Percentiles rank a stretch among this genome's conserved stretches.
Evolutionary conservation across 2,329 filamentous ascomycete genomes (phyloP).

Genomic region (Plectosphaerella sp.): DNA sequence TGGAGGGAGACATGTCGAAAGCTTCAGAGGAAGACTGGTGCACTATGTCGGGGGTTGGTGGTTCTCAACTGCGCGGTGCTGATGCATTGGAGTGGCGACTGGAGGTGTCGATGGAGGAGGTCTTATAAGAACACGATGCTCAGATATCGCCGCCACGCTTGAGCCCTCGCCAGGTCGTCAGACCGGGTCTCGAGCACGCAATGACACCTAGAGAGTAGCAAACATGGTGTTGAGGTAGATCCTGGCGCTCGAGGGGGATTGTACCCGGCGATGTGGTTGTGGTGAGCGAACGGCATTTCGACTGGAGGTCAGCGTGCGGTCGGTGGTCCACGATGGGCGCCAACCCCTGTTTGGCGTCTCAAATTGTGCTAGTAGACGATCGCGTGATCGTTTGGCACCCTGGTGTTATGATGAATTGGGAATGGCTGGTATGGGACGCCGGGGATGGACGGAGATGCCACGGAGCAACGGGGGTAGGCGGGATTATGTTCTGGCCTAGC

Average conservation of each 20-base stretch:
- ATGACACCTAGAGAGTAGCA: not conserved
- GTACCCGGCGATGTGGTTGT: too few species aligned
- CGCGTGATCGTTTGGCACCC: conserved; percentile 2
- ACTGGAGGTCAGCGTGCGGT: too few species aligned
- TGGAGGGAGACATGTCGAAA: not conserved
- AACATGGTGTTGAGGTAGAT: conserved; percentile 13
- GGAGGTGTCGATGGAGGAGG: not conserved
- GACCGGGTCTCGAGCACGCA: not conserved
- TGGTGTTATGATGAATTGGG: not conserved
- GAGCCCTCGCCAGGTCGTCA: not conserved
- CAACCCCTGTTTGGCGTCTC: too few species aligned
- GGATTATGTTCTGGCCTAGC: too few species aligned
- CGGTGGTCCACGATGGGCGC: too few species aligned
- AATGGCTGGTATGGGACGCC: not conserved
- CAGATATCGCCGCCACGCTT: not conserved
- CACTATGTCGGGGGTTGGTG: not conserved
- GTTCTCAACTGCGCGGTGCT: not conserved
- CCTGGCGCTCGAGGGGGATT: conserved; percentile 1
- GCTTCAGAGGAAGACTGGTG: not conserved
- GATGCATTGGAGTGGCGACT: not conserved
- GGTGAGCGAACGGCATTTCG: too few species aligned
- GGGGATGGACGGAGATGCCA: not conserved
- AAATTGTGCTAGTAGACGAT: conserved; percentile 3
- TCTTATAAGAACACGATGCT: not conserved
- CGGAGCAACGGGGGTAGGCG: not conserved